A percentile compares a stretch with the other conserved stretches of the same genome.
Evolutionary conservation across 805 yeast genomes (phyloP).

Genomic region (Pichia cabralensis): DNA sequence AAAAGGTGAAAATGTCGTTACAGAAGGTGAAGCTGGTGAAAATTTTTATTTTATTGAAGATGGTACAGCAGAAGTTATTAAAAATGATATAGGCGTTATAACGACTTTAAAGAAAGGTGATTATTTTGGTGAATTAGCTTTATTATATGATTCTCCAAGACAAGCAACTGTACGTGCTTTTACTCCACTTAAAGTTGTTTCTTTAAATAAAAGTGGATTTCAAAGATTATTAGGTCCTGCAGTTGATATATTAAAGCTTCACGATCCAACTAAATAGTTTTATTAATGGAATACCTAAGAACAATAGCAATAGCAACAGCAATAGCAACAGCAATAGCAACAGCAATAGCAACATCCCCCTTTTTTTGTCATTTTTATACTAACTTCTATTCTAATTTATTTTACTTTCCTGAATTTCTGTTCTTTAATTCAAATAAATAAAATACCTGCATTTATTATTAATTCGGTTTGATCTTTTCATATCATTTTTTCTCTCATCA

Average conservation of each 20-base stretch:
- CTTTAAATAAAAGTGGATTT: slow-evolving; percentile 85
- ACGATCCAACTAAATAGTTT: slow-evolving; percentile 66
- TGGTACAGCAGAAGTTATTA: slow-evolving; percentile 73
- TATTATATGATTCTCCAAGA: slow-evolving; percentile 84
- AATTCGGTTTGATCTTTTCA: too few relatives aligned
- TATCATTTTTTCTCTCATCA: too few relatives aligned
- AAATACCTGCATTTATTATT: too few relatives aligned
- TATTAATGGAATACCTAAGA: too few relatives aligned
- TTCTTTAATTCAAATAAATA: too few relatives aligned
- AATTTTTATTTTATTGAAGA: slow-evolving; percentile 65
- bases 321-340: too few relatives aligned
- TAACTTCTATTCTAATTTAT: too few relatives aligned
- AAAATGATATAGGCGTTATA: slow-evolving; percentile 50
- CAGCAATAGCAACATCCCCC: too few relatives aligned
- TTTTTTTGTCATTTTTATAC: too few relatives aligned
- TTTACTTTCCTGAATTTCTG: too few relatives aligned
- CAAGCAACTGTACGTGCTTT: slow-evolving; percentile 85
- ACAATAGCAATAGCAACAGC: too few relatives aligned
- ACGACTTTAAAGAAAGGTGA: slow-evolving; percentile 65
- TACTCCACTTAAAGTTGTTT: slow-evolving; percentile 75
- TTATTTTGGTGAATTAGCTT: slow-evolving; percentile 94
- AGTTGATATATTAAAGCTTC: slow-evolving; percentile 74
- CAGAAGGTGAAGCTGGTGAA: slow-evolving; percentile 81
- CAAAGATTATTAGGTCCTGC: slow-evolving; percentile 92
- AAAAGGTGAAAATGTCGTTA: slow-evolving; percentile 65